These are phyloP conservation scores for Leucosporidium scottii DNA, from an alignment of 768 basidiomycete species.

Conservation along the genomic window DNA sequence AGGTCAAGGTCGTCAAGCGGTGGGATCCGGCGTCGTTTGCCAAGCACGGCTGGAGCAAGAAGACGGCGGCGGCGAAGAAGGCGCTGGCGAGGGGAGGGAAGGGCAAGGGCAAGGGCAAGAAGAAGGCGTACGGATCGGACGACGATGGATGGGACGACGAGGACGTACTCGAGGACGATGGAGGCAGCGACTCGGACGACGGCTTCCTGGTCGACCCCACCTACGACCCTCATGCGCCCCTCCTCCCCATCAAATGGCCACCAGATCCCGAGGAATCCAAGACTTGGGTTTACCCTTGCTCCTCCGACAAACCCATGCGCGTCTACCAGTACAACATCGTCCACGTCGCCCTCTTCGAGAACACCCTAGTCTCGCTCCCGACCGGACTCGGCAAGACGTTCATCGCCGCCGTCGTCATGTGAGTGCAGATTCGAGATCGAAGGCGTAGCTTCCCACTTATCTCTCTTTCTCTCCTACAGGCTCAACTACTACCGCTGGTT, in stretches of 20 bases:
- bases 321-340: constrained; percentile 95
- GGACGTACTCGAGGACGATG: constrained; percentile 48
- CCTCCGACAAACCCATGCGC: constrained; percentile 65
- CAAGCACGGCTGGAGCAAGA: constrained; percentile 50
- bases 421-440: background rate
- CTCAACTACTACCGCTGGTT: constrained; percentile 69
- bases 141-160: constrained; percentile 46
- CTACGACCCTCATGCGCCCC: constrained; percentile 73
- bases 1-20: constrained; percentile 60
- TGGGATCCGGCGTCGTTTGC: constrained; percentile 91
- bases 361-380: constrained; percentile 86
- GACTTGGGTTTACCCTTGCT: constrained; percentile 82
- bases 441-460: background rate
- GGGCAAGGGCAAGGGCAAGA: constrained; percentile 49
- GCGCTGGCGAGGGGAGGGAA: constrained; percentile 44
- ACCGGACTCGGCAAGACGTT: constrained; percentile 98
- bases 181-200: constrained; percentile 48
- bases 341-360: constrained; percentile 74
- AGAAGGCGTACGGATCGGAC: constrained; percentile 36
- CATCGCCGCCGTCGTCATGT: constrained; percentile 91
- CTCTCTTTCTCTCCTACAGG: constrained; percentile 4
- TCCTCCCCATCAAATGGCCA: constrained; percentile 69
- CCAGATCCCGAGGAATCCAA: constrained; percentile 70
- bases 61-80: constrained; percentile 48
- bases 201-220: constrained; percentile 36